A percentile compares a stretch with the other conserved stretches of the same genome.
These are phyloP conservation scores for Lachancea cidri DNA, from an alignment of 805 yeast genomes.

Conservation along the genomic window DNA sequence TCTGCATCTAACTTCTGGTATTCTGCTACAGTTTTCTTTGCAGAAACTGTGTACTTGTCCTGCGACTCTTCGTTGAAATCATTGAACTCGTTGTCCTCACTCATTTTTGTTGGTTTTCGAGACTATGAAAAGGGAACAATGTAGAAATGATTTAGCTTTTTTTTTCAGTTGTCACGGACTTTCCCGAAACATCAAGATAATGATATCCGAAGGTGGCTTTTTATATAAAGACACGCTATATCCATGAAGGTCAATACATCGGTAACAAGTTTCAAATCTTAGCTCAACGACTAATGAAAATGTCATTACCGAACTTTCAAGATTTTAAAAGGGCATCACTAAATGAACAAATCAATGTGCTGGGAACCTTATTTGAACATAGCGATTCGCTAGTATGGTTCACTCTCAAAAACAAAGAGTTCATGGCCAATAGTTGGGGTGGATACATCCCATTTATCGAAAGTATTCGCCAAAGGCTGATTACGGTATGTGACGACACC, in stretches of 20 bases:
- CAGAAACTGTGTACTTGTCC: slow-evolving; percentile 34
- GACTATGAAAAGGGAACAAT: background rate
- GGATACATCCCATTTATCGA: slow-evolving; percentile 43
- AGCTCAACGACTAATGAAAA: background rate
- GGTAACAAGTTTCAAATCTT: too few species aligned
- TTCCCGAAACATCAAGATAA: background rate
- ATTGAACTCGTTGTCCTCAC: slow-evolving; percentile 34
- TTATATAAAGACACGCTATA: too few species aligned
- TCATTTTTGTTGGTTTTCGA: slow-evolving; percentile 11
- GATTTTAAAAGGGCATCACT: slow-evolving; percentile 5
- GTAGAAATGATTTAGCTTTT: background rate
- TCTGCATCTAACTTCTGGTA: slow-evolving; percentile 80
- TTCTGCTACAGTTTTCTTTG: slow-evolving; percentile 75
- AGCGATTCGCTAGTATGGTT: slow-evolving; percentile 16
- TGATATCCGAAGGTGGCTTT: too few species aligned
- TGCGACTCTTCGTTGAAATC: slow-evolving; percentile 26
- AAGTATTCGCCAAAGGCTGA: slow-evolving; percentile 36
- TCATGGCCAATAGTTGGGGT: slow-evolving; percentile 14
- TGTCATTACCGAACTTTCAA: slow-evolving; percentile 6
- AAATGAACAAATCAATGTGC: slow-evolving; percentile 10
- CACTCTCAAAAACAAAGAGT: slow-evolving; percentile 12
- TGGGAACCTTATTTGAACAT: slow-evolving; percentile 20
- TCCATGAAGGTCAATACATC: background rate
- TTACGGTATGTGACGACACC: slow-evolving; percentile 28
- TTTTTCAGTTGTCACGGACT: background rate